These are phyloP conservation scores for Penicillium cosmopolitanum DNA, from an alignment of 495 filamentous ascomycete genomes.

Conservation along the genomic window DNA sequence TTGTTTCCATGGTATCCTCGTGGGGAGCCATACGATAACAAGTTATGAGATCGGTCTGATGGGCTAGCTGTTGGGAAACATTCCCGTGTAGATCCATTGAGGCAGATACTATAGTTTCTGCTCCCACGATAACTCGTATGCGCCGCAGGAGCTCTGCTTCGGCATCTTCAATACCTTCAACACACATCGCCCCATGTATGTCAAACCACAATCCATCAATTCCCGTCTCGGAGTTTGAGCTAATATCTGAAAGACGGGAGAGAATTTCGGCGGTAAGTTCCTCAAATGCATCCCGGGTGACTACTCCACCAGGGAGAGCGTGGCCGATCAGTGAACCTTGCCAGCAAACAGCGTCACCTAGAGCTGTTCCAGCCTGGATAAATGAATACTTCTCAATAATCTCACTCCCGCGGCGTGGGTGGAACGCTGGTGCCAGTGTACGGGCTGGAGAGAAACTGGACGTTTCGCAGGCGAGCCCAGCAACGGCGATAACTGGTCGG, in stretches of 20 bases:
- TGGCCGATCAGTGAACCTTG: conserved; percentile 57
- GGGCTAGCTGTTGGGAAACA: conserved; percentile 53
- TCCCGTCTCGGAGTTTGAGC: conserved; percentile 18
- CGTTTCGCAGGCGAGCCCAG: conserved; percentile 60
- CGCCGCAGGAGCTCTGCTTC: conserved; percentile 56
- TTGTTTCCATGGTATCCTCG: conserved; percentile 54
- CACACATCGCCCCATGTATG: conserved; percentile 63
- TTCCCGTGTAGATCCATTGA: conserved; percentile 64
- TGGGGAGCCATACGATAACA: conserved; percentile 62
- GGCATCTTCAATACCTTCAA: conserved; percentile 54
- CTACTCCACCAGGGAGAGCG: conserved; percentile 57
- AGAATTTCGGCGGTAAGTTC: conserved; percentile 53
- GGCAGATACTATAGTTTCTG: conserved; percentile 54
- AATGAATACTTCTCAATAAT: conserved; percentile 54
- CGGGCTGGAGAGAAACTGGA: conserved; percentile 58
- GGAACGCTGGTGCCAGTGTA: conserved; percentile 55
- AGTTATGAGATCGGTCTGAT: conserved; percentile 57
- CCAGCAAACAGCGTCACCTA: conserved; percentile 52
- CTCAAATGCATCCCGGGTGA: conserved; percentile 52
- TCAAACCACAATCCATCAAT: conserved; percentile 61
- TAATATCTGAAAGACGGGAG: conserved; percentile 41
- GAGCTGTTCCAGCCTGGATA: conserved; percentile 40
- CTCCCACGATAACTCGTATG: conserved; percentile 50
- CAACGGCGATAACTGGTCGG: conserved; percentile 53
- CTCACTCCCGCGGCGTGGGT: conserved; percentile 50